Percentiles rank a stretch among this genome's conserved stretches.
Evolutionary conservation across 1,139 yeast genomes (phyloP).

Genomic region (Pichia sp.): DNA sequence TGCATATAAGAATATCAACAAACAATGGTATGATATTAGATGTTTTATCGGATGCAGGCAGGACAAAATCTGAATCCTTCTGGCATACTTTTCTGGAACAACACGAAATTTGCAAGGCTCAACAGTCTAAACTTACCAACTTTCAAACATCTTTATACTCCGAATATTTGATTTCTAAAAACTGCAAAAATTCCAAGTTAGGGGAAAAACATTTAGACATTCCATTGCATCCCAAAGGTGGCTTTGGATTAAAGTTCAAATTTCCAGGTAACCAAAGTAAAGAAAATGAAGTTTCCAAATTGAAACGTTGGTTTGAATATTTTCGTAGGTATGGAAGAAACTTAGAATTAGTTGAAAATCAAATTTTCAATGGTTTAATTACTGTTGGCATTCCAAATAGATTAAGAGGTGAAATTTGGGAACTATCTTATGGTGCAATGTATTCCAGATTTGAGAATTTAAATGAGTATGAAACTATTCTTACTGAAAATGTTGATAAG

Average conservation of each 20-base stretch:
- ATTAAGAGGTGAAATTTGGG: conserved; percentile 95
- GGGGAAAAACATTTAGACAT: conserved; percentile 34
- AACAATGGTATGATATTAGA: conserved; percentile 60
- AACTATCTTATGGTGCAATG: conserved; percentile 81
- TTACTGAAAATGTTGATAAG: conserved; percentile 56
- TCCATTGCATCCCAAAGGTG: conserved; percentile 60
- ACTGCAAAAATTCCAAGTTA: conserved; percentile 34
- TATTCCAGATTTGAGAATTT: conserved; percentile 61
- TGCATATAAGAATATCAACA: conserved; percentile 67
- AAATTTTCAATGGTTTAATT: conserved; percentile 70
- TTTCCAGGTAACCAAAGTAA: conserved; percentile 87
- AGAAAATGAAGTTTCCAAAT: conserved; percentile 19
- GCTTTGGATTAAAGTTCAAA: conserved; percentile 73
- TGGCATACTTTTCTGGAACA: conserved; percentile 26
- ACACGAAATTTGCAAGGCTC: background rate
- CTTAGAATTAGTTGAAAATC: conserved; percentile 66
- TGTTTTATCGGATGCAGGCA: conserved; percentile 70
- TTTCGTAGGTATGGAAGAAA: conserved; percentile 81
- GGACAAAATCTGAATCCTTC: conserved; percentile 75
- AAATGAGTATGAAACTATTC: conserved; percentile 51
- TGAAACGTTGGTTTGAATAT: conserved; percentile 88
- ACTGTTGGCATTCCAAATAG: conserved; percentile 84
- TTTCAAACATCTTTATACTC: conserved; percentile 76
- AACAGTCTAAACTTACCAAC: conserved; percentile 55
- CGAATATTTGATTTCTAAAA: conserved; percentile 69